phyloP scores from a whole-genome alignment of 352 stramenopile genomes.

The Globisporangium paddicum region DNA sequence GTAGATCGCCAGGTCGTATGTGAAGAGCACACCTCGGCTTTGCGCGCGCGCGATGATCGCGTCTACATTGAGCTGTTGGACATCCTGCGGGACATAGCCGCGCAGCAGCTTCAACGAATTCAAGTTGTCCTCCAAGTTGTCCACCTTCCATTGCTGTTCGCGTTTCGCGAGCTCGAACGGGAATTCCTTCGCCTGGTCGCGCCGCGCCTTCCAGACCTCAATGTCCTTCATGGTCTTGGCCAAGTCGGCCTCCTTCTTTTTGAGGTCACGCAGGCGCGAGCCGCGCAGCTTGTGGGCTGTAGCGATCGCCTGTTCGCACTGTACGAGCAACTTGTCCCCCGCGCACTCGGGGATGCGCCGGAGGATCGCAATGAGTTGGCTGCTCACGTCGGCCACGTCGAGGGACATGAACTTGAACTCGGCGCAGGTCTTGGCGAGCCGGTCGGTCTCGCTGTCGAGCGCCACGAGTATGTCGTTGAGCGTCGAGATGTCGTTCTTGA shows the following conservation, averaged over 20 bases:
- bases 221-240: conserved; percentile 49
- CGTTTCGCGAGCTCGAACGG: conserved; percentile 41
- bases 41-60: conserved; percentile 37
- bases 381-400: conserved; percentile 18
- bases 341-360: conserved; percentile 41
- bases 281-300: conserved; percentile 39
- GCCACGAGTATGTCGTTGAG: conserved; percentile 47
- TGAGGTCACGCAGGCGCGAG: conserved; percentile 45
- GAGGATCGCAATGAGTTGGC: conserved; percentile 21
- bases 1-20: conserved; percentile 69
- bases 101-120: conserved; percentile 38
- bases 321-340: conserved; percentile 25
- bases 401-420: conserved; percentile 31
- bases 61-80: conserved; percentile 57
- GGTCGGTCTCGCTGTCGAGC: conserved; percentile 44
- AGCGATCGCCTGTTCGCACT: conserved; percentile 44
- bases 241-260: conserved; percentile 49
- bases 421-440: conserved; percentile 24
- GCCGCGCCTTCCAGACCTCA: conserved; percentile 60
- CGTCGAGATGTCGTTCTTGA: conserved; percentile 32
- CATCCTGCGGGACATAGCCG: conserved; percentile 43
- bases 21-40: conserved; percentile 38
- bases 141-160: conserved; percentile 40
- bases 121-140: conserved; percentile 34
- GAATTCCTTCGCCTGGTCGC: conserved; percentile 57